phyloP scores from a whole-genome alignment of 495 filamentous ascomycete species.

The Hypoxylon lienhwacheense region DNA sequence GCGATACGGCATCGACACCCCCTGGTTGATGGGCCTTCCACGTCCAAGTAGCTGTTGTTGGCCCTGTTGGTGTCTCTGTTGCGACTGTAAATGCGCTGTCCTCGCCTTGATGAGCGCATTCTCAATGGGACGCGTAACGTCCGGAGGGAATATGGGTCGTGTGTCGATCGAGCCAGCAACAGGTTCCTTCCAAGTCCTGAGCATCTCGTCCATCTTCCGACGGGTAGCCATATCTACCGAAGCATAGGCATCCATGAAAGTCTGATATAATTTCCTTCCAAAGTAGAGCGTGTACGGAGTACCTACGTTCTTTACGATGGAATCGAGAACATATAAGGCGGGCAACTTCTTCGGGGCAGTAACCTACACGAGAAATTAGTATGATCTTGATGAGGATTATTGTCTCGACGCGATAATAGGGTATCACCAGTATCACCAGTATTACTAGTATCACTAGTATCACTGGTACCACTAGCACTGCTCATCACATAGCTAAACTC shows the following conservation, averaged over 20 bases:
- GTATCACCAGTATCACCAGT: neutral
- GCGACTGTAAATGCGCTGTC: constrained; percentile 70
- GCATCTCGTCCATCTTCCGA: constrained; percentile 91
- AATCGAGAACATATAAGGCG: constrained; percentile 96
- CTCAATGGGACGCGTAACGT: constrained; percentile 86
- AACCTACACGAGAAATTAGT: constrained; percentile 59
- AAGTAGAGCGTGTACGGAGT: constrained; percentile 95
- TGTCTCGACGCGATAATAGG: neutral
- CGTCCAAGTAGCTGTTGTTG: constrained; percentile 66
- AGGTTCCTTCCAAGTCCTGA: constrained; percentile 97
- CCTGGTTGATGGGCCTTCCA: constrained; percentile 54
- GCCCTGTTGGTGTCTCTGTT: constrained; percentile 65
- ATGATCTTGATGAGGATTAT: neutral
- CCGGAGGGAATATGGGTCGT: constrained; percentile 82
- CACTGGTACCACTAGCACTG: constrained; percentile 2
- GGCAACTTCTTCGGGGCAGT: constrained; percentile 84
- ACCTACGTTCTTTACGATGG: constrained; percentile 97
- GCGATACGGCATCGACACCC: constrained; percentile 58
- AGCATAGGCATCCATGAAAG: constrained; percentile 94
- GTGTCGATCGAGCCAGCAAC: constrained; percentile 87
- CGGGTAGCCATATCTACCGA: constrained; percentile 80
- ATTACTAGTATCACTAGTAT: too few species aligned
- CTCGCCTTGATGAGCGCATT: constrained; percentile 87
- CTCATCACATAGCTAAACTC: neutral
- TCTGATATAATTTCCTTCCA: constrained; percentile 84